Evolutionary conservation across 257 asterid species (phyloP).

Genomic region (Fraxinus cuspidata): DNA sequence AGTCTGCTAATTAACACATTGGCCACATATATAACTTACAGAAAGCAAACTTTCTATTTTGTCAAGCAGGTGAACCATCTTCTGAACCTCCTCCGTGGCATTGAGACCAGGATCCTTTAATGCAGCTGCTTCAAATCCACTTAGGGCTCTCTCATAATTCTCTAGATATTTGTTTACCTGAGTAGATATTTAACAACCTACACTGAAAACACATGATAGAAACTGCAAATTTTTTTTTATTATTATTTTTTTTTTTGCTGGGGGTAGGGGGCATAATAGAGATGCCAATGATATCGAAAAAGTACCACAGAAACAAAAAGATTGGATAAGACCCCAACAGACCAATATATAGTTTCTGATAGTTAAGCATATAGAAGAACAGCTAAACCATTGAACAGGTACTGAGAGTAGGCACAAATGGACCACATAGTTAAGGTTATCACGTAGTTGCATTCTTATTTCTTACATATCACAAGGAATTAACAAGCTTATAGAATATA

Average conservation of each 20-base stretch:
- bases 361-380: conserved; percentile 9
- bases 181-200: conserved; percentile 9
- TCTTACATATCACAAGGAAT: background rate
- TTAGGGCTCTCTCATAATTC: conserved; percentile 93
- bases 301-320: background rate
- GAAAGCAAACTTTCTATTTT: conserved; percentile 61
- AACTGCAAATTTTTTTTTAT: background rate
- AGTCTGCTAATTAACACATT: conserved; percentile 1
- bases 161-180: conserved; percentile 91
- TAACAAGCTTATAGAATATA: background rate
- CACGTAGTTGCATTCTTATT: background rate
- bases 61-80: conserved; percentile 70
- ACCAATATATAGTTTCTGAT: conserved; percentile 1
- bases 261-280: background rate
- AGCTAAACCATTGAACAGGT: conserved; percentile 1
- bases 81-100: conserved; percentile 73
- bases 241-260: background rate
- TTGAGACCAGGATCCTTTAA: conserved; percentile 81
- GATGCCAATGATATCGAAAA: background rate
- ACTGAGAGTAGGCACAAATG: conserved; percentile 11
- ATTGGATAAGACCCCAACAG: conserved; percentile 7
- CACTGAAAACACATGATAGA: background rate
- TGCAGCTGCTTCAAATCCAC: conserved; percentile 99
- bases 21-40: conserved; percentile 49
- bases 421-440: conserved; percentile 3